phyloP scores from a whole-genome alignment of 352 stramenopile species.

The Phytopythium chamaehyphon region DNA sequence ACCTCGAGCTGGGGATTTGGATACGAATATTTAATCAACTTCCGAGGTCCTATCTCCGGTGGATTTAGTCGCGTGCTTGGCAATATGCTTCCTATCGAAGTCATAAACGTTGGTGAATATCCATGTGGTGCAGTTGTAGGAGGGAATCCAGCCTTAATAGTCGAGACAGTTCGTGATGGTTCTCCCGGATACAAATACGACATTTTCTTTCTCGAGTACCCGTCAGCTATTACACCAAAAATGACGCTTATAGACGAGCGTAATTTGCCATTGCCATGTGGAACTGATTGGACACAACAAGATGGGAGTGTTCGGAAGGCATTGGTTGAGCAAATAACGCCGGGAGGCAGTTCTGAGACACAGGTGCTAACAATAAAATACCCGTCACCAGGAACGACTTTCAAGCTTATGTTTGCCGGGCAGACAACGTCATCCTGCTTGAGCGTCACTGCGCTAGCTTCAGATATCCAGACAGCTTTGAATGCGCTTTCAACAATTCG shows the following conservation, averaged over 20 bases:
- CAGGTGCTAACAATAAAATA: conserved; percentile 40
- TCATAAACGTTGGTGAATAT: conserved; percentile 45
- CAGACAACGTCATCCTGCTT: conserved; percentile 10
- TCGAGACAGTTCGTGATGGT: conserved; percentile 68
- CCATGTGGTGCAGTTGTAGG: conserved; percentile 36
- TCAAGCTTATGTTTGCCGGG: conserved; percentile 51
- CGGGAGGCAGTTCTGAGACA: conserved; percentile 58
- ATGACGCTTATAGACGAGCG: conserved; percentile 34
- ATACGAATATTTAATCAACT: conserved; percentile 73
- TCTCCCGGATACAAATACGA: conserved; percentile 64
- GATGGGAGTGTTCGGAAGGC: conserved; percentile 40
- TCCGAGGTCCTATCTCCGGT: conserved; percentile 47
- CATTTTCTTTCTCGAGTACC: conserved; percentile 66
- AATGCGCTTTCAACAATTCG: conserved; percentile 28
- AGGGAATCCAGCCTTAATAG: conserved; percentile 48
- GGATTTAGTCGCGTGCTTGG: conserved; percentile 59
- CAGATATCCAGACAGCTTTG: conserved; percentile 23
- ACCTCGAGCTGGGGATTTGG: conserved; percentile 66
- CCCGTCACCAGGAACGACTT: conserved; percentile 20
- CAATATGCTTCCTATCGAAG: conserved; percentile 38
- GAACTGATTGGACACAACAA: conserved; percentile 23
- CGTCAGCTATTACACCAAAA: conserved; percentile 19
- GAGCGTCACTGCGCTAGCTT: conserved; percentile 28
- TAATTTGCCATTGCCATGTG: conserved; percentile 11
- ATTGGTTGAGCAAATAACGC: conserved; percentile 32